Evolutionary conservation across 345 rosid genomes (phyloP).

Genomic region (Orychophragmus violaceus): DNA sequence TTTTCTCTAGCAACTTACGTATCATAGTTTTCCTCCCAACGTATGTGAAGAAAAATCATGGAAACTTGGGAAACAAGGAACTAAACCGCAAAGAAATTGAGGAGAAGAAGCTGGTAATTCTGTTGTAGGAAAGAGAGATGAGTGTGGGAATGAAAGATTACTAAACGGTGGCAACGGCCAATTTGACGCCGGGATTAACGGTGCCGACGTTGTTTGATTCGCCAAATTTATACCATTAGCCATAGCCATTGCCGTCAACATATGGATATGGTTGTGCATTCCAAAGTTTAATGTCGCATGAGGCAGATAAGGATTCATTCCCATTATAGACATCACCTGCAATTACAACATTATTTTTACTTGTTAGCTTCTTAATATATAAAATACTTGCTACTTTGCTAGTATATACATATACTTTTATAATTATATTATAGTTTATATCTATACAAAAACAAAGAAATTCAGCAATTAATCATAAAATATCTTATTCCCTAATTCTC

Average conservation of each 20-base stretch:
- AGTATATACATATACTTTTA: too few species aligned
- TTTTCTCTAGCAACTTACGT: background rate
- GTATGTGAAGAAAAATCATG: background rate
- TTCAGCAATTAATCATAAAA: background rate
- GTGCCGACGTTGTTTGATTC: background rate
- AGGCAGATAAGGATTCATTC: constrained; percentile 16
- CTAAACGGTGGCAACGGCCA: constrained; percentile 11
- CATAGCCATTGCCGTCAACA: constrained; percentile 8
- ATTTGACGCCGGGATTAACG: background rate
- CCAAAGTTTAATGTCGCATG: background rate
- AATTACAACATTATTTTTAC: background rate
- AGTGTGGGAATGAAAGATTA: background rate
- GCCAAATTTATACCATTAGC: constrained; percentile 1
- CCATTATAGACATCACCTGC: constrained; percentile 23
- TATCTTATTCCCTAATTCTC: background rate
- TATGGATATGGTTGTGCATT: constrained; percentile 5
- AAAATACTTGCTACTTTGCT: background rate
- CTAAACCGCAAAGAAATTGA: background rate
- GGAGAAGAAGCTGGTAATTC: constrained; percentile 9
- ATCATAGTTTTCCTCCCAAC: constrained; percentile 12
- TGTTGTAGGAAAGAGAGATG: background rate
- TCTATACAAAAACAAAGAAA: background rate
- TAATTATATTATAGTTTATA: background rate
- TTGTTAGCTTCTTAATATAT: background rate
- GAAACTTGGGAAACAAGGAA: constrained; percentile 12